Base-by-base conservation (phyloP, 75 land plant species). In the Picea glauca region DNA sequence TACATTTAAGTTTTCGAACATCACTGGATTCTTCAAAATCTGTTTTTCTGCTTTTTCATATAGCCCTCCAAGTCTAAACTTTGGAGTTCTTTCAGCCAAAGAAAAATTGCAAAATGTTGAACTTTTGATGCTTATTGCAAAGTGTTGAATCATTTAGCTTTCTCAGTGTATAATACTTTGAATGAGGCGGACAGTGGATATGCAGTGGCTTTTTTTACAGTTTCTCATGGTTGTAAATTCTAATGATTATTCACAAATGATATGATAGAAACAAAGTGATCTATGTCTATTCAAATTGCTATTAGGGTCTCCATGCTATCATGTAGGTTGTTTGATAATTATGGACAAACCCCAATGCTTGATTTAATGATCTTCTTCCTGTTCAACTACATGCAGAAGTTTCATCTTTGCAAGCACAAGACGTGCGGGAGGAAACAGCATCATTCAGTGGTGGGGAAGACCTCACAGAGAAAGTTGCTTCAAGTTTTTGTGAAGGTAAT, bases 321-420 rank as follows among this genome's bases (percentile, higher is more conserved):
- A 68, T 68, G 40, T 68, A 3, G 40, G 35, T 33, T 68, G 0
- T 68, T 35, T 40, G 50, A 20, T 18, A 40, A 33, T 7, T 20
- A 38, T 68, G 40, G 7, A 40, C 21, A 68, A 68, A 8, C 13
- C 40, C 9, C 11, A 68, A 0, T 46, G 54, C 54, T 46, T 46
- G 54, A 68, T 68, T 43, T 40, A 35, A 17, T 68, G 21, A 43
- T 40, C 23, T 20, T 68, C 54, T 5, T 46, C 54, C 54, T 40
- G n/a, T 40, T 18, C 73, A 43, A 68, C n/a, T 7, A 68, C 46
- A 20, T 68, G 54, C 54, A 68, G 73, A 70, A 70, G 50, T 70
- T 70, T 13, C n/a, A 43, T 43, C 21, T 70, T 70, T 20, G 26
- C 73, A 70, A 20, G 54, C 43, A 12, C 50, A 20, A 8, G 43